phyloP scores from a whole-genome alignment of 441 rosid genomes.

The Manihot esculenta region DNA sequence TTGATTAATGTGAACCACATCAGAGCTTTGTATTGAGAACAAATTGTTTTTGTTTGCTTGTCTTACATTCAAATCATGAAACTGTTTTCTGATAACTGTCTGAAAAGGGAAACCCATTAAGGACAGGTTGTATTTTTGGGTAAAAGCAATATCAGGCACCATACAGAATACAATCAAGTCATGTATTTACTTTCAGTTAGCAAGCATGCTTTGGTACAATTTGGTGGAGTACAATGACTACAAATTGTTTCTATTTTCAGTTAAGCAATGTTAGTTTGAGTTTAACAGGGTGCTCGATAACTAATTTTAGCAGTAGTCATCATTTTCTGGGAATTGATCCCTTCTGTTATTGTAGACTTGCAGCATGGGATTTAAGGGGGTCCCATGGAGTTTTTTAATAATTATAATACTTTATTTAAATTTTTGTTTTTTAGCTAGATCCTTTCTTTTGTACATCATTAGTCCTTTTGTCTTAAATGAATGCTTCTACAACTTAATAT shows the following conservation, averaged over 20 bases:
- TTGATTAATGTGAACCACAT: background rate
- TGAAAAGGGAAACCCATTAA: too few relatives aligned
- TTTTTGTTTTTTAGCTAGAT: background rate
- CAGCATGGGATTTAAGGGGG: too few relatives aligned
- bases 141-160: too few relatives aligned
- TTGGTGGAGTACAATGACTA: background rate
- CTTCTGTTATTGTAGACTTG: background rate
- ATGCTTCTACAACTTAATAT: background rate
- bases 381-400: too few relatives aligned
- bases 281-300: background rate
- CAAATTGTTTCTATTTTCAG: background rate
- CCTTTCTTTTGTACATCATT: background rate
- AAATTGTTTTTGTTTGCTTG: background rate
- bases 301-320: background rate
- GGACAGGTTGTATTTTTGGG: too few relatives aligned
- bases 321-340: conserved; percentile 3
- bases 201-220: background rate
- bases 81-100: background rate
- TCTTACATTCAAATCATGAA: background rate
- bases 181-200: background rate
- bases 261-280: background rate
- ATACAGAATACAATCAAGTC: too few relatives aligned
- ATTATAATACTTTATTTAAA: too few relatives aligned
- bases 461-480: background rate
- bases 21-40: background rate